Evolutionary conservation across 805 yeast species (phyloP).

Genomic region (Priceomyces medius): DNA sequence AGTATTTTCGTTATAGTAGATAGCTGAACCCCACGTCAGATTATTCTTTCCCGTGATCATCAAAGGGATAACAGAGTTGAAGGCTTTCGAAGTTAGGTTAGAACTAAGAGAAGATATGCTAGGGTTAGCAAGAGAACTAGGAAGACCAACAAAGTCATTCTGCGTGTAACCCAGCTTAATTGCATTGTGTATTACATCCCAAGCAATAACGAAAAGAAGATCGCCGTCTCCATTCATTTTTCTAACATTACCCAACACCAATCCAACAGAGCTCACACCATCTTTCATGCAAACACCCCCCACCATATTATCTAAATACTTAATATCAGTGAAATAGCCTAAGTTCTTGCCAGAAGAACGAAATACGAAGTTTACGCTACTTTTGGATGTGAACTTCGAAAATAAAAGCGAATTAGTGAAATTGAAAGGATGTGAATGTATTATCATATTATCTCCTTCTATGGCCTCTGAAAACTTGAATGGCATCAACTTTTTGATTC

Average conservation of each 20-base stretch:
- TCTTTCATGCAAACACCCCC: constrained; percentile 34
- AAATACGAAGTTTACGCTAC: constrained; percentile 24
- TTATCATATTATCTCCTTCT: constrained; percentile 13
- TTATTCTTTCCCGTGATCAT: constrained; percentile 7
- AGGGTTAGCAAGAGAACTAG: background rate
- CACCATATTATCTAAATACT: constrained; percentile 45
- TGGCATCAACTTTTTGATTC: background rate
- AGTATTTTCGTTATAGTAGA: constrained; percentile 27
- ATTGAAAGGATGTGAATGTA: constrained; percentile 27
- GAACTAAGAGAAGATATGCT: background rate
- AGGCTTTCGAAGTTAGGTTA: background rate
- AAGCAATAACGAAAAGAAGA: constrained; percentile 30
- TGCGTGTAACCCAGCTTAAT: background rate
- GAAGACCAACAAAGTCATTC: background rate
- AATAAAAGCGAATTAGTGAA: constrained; percentile 32
- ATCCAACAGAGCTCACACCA: constrained; percentile 26
- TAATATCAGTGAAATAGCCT: constrained; percentile 37
- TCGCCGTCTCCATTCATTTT: constrained; percentile 49
- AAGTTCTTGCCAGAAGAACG: constrained; percentile 9
- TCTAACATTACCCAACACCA: constrained; percentile 37
- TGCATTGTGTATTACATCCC: constrained; percentile 18
- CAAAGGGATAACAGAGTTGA: constrained; percentile 18
- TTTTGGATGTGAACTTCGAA: constrained; percentile 21
- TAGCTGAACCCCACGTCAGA: constrained; percentile 46
- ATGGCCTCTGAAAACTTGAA: constrained; percentile 2